phyloP scores from a whole-genome alignment of 2,329 filamentous ascomycete species.

The Penicillium sp. region DNA sequence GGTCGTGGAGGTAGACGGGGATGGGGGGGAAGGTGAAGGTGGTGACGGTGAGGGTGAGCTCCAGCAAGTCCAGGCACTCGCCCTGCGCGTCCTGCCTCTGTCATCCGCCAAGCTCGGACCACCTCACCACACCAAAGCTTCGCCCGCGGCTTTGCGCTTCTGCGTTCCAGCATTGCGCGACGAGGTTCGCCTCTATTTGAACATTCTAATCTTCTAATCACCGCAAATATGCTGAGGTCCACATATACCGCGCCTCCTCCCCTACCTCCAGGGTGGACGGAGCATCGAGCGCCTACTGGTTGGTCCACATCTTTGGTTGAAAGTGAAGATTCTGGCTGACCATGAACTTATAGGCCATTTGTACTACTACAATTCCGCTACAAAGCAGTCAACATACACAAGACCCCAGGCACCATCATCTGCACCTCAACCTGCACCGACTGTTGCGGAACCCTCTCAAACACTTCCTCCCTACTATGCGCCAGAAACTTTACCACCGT shows the following conservation, averaged over 20 bases:
- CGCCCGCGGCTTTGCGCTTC: conserved; percentile 13
- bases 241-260: conserved; percentile 72
- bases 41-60: conserved; percentile 37
- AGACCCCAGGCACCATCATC: conserved; percentile 61
- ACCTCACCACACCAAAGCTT: conserved; percentile 36
- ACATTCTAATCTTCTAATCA: neutral
- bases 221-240: conserved; percentile 68
- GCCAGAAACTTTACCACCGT: conserved; percentile 39
- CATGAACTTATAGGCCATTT: conserved; percentile 63
- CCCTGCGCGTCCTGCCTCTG: conserved; percentile 40
- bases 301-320: conserved; percentile 28
- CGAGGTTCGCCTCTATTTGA: conserved; percentile 3
- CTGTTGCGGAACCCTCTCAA: conserved; percentile 49
- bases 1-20: conserved; percentile 25
- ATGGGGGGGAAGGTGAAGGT: conserved; percentile 29
- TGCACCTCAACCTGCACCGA: conserved; percentile 34
- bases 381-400: conserved; percentile 85
- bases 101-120: conserved; percentile 46
- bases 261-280: conserved; percentile 83
- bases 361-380: conserved; percentile 84
- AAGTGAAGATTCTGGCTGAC: conserved; percentile 26
- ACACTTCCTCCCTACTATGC: conserved; percentile 31
- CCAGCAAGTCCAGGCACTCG: conserved; percentile 42
- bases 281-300: conserved; percentile 84
- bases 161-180: conserved; percentile 11